Evolutionary conservation across 768 basidiomycete species (phyloP).

Genomic region (Hygrocybe punicea): DNA sequence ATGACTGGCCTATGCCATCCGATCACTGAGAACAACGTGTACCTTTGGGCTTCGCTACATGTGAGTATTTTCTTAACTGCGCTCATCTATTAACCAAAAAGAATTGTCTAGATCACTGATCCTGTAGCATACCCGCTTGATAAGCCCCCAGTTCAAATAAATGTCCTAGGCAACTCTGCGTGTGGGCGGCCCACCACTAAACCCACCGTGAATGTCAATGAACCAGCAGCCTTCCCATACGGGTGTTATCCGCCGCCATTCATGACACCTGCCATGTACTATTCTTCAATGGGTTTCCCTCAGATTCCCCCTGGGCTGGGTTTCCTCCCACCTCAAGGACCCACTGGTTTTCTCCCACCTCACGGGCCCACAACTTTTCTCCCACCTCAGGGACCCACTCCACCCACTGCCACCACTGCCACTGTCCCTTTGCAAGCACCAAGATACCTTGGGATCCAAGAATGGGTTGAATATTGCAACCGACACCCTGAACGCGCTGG

Average conservation of each 20-base stretch:
- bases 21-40: constrained; percentile 7
- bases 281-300: background rate
- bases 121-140: background rate
- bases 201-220: background rate
- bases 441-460: background rate
- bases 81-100: background rate
- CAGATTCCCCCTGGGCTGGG: background rate
- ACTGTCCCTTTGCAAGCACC: background rate
- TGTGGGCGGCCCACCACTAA: background rate
- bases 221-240: background rate
- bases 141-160: constrained; percentile 1
- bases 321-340: too few relatives aligned
- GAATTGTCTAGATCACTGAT: background rate
- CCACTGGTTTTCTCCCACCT: too few relatives aligned
- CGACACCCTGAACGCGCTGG: background rate
- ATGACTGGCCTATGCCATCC: constrained; percentile 3
- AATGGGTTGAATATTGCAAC: constrained; percentile 8
- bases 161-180: background rate
- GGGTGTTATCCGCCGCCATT: background rate
- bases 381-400: background rate
- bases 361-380: background rate
- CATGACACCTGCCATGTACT: background rate
- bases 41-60: constrained; percentile 5
- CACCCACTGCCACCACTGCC: background rate
- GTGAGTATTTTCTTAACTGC: background rate